Conservation (phyloP, 208 protist genomes). For the Crithidia acanthocephali region DNA sequence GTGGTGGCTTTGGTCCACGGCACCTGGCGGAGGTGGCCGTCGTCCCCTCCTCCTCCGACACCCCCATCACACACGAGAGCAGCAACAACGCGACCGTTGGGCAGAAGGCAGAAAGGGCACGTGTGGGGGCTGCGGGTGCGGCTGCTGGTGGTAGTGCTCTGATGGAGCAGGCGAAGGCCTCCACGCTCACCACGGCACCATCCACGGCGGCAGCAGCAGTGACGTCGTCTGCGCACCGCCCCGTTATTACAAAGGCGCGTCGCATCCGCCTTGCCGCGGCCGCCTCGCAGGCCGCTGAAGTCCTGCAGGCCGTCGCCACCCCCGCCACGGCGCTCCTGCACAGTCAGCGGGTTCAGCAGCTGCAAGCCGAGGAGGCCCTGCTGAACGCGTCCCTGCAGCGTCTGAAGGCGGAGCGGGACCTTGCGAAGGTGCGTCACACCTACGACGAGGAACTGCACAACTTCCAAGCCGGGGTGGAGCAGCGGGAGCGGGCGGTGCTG, state of each 20-base stretch:
- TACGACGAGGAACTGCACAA: constrained; percentile 47
- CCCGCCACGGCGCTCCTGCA: constrained; percentile 42
- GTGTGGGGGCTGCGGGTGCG: too few relatives aligned
- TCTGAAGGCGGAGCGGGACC: constrained; percentile 57
- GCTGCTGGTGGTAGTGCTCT: too few relatives aligned
- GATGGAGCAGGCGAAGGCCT: too few relatives aligned
- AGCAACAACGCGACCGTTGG: too few relatives aligned
- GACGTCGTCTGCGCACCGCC: not conserved
- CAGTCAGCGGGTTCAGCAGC: constrained; percentile 53
- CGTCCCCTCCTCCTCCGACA: not conserved
- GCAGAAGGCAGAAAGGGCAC: too few relatives aligned
- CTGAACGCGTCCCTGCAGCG: constrained; percentile 60
- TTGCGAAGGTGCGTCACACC: constrained; percentile 51
- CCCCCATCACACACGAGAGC: not conserved
- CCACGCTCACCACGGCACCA: too few relatives aligned
- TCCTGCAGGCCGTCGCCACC: constrained; percentile 32
- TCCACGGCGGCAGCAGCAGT: too few relatives aligned
- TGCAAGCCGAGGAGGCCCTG: constrained; percentile 62
- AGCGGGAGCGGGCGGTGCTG: constrained; percentile 30
- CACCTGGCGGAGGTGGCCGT: constrained; percentile 17
- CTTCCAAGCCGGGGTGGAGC: constrained; percentile 45
- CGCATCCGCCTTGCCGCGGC: constrained; percentile 54
- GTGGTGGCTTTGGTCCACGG: constrained; percentile 16
- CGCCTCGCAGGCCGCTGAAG: constrained; percentile 32
- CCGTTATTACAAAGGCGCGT: constrained; percentile 53